A percentile compares a stretch with the other conserved stretches of the same genome.
These are phyloP conservation scores for Dioscorea cayenensis DNA, from an alignment of 116 monocot genomes.

Conservation along the genomic window DNA sequence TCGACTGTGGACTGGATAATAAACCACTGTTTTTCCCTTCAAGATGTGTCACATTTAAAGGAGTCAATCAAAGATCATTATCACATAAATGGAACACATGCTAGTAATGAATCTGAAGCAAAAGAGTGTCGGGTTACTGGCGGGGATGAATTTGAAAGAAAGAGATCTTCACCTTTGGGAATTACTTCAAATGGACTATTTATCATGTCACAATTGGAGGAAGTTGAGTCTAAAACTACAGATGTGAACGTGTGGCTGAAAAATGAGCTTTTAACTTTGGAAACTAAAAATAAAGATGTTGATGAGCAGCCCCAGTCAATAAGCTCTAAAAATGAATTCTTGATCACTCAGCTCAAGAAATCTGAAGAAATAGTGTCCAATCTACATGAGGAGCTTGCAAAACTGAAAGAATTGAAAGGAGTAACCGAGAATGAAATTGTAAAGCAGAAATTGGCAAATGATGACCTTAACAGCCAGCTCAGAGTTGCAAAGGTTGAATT, in stretches of 20 bases:
- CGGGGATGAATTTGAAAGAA: conserved; percentile 2
- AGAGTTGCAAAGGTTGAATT: conserved; percentile 26
- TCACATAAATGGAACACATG: conserved; percentile 12
- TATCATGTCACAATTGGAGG: conserved; percentile 9
- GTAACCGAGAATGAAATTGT: conserved; percentile 23
- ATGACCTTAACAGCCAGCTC: conserved; percentile 26
- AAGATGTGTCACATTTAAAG: conserved; percentile 49
- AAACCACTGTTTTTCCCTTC: conserved; percentile 55
- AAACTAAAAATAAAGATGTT: conserved; percentile 16
- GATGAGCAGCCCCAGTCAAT: conserved; percentile 14
- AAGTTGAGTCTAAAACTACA: conserved; percentile 18
- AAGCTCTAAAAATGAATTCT: conserved; percentile 13
- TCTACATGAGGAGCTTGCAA: conserved; percentile 26
- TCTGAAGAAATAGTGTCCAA: conserved; percentile 27
- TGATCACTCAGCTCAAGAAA: conserved; percentile 25
- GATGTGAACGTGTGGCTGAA: conserved; percentile 21
- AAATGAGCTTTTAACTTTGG: conserved; percentile 11
- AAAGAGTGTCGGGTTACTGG: conserved; percentile 2
- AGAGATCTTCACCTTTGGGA: neutral
- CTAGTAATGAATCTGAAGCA: conserved; percentile 19
- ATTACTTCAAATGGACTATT: conserved; percentile 6
- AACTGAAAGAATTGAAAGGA: conserved; percentile 25
- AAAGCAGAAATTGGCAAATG: conserved; percentile 23
- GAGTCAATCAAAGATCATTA: conserved; percentile 40
- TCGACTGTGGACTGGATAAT: conserved; percentile 55